These are phyloP conservation scores for Ogataea corticis DNA, from an alignment of 805 yeast species.

Conservation along the genomic window DNA sequence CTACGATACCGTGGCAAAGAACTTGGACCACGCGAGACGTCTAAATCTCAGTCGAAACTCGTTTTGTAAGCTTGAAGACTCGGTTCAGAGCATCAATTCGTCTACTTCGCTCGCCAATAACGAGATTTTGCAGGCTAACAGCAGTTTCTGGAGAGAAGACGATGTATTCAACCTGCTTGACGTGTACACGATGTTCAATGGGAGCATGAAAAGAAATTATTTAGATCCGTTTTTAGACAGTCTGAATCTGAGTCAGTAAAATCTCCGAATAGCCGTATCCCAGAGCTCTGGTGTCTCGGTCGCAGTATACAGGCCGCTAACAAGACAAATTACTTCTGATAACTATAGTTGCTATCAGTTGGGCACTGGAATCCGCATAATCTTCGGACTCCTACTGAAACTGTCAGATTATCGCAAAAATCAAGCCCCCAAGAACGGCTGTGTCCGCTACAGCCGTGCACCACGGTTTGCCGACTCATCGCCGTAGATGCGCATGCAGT, in stretches of 20 bases:
- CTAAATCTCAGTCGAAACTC: slow-evolving; percentile 7
- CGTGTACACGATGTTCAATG: slow-evolving; percentile 1
- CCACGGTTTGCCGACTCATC: too few relatives aligned
- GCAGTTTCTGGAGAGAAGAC: not conserved
- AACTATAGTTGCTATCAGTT: too few relatives aligned
- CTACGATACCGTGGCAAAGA: slow-evolving; percentile 8
- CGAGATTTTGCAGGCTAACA: slow-evolving; percentile 5
- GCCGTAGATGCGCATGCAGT: too few relatives aligned
- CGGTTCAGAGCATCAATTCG: slow-evolving; percentile 12
- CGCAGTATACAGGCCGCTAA: too few relatives aligned
- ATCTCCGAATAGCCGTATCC: too few relatives aligned
- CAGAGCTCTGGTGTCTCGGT: too few relatives aligned
- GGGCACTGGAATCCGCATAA: too few relatives aligned
- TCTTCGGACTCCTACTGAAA: too few relatives aligned
- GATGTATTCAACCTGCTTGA: slow-evolving; percentile 2
- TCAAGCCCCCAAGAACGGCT: too few relatives aligned
- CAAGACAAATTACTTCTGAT: too few relatives aligned
- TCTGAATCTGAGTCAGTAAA: not conserved
- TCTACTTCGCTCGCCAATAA: slow-evolving; percentile 3
- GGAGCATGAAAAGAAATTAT: not conserved
- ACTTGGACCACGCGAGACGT: slow-evolving; percentile 8
- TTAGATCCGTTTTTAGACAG: slow-evolving; percentile 1
- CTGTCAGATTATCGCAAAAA: too few relatives aligned
- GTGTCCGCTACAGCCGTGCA: too few relatives aligned
- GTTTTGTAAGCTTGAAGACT: slow-evolving; percentile 10